Conservation (phyloP, 768 basidiomycete genomes). For the Lentinus brumalis region DNA sequence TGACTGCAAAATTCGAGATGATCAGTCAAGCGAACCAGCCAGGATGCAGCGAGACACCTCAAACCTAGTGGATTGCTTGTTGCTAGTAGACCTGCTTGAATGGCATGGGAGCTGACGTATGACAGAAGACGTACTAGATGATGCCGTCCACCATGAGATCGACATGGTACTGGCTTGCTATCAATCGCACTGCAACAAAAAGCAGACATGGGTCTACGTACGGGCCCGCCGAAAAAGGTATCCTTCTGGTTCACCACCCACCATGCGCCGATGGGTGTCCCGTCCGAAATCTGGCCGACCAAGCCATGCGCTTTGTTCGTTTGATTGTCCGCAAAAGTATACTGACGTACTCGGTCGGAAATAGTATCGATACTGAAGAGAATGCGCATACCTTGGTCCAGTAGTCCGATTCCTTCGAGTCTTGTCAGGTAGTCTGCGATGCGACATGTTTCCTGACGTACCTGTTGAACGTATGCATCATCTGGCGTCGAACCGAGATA, state of each 20-base stretch:
- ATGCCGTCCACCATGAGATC: constrained; percentile 24
- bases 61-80: constrained; percentile 20
- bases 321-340: constrained; percentile 33
- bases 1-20: neutral
- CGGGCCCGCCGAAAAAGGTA: constrained; percentile 25
- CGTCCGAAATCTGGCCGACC: constrained; percentile 11
- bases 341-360: constrained; percentile 12
- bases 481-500: constrained; percentile 29
- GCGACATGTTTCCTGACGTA: neutral
- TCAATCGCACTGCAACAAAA: neutral
- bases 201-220: neutral
- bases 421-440: neutral
- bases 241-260: constrained; percentile 34
- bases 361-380: neutral
- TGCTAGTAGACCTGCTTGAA: neutral
- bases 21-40: neutral
- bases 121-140: constrained; percentile 14
- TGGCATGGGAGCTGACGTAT: too few relatives aligned
- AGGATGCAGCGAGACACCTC: neutral
- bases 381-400: constrained; percentile 25
- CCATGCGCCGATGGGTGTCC: constrained; percentile 28
- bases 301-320: constrained; percentile 34
- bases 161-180: constrained; percentile 12
- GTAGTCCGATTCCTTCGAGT: constrained; percentile 29
- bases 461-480: constrained; percentile 29